Base-by-base conservation (phyloP, 495 filamentous ascomycete genomes). In the Penicillium mononematosum region DNA sequence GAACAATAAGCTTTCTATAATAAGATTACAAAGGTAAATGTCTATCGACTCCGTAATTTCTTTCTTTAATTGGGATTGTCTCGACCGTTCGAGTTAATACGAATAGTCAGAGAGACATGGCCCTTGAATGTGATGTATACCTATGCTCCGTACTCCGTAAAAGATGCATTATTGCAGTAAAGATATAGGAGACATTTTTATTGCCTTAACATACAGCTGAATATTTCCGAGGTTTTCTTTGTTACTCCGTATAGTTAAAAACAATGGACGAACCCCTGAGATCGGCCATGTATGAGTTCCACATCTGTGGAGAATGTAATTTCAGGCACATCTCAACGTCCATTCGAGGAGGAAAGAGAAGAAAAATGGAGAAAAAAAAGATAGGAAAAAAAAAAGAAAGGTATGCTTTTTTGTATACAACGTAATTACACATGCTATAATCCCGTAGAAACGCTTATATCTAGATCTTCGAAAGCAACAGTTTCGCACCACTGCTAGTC, bases 381-480 rank as follows among this genome's bases (percentile, higher is more conserved):
- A n/a, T n/a, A n/a, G n/a, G n/a, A n/a, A 43, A 22, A 29, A 47
- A 22, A 49, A 51, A 4, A 22, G 1, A 56, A 53, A 58, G 45
- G 32, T 56, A 56, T 63, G 55, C 60, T 65, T 66, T 66, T 62
- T 46, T 45, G 52, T 38, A 45, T 20, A 45, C 42, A 36, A 55
- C 52, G 32, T 55, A 55, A 58, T 60, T 56, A 61, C 49, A 58
- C 50, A 52, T 41, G 45, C 58, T 17, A 52, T 55, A 56, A 48
- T 42, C 20, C 17, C 42, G 46, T 52, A 52, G 62, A 68, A 64
- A 48, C 27, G 45, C 45, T 55, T 54, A 63, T 47, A 50, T 45
- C 51, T 62, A 71, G 20, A 79, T 68, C 75, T 78, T 79, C 67
- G 69, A 66, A 45, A 79, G 58, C 51, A 79, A 59, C 45, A 79